A percentile compares a stretch with the other conserved stretches of the same genome.
Evolutionary conservation across 2,329 filamentous ascomycete species (phyloP).

Genomic region (Chaetomium olivaceum): DNA sequence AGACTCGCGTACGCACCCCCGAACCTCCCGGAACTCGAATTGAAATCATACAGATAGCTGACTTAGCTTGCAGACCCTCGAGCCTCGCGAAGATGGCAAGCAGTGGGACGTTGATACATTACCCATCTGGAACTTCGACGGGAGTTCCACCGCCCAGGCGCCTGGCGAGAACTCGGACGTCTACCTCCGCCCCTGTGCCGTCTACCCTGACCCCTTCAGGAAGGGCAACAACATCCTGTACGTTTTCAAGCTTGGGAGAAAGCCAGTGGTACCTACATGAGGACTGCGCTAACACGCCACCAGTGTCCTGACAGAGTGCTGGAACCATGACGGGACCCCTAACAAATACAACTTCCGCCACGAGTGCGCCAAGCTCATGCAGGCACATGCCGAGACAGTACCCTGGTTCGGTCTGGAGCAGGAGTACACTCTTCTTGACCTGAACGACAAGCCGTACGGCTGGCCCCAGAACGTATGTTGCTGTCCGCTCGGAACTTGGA

Average conservation of each 20-base stretch:
- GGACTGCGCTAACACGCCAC: slow-evolving; percentile 46
- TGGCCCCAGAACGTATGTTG: slow-evolving; percentile 65
- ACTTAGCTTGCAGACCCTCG: slow-evolving; percentile 48
- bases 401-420: slow-evolving; percentile 95
- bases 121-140: slow-evolving; percentile 47
- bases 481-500: not conserved
- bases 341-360: slow-evolving; percentile 99
- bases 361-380: slow-evolving; percentile 87
- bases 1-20: slow-evolving; percentile 78
- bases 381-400: slow-evolving; percentile 75
- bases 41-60: slow-evolving; percentile 9
- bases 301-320: slow-evolving; percentile 77
- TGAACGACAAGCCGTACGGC: slow-evolving; percentile 85
- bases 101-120: slow-evolving; percentile 24
- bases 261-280: not conserved
- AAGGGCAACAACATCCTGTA: slow-evolving; percentile 46
- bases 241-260: not conserved
- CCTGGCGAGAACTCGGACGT: slow-evolving; percentile 96
- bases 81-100: slow-evolving; percentile 22
- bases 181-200: slow-evolving; percentile 79
- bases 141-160: slow-evolving; percentile 89
- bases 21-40: slow-evolving; percentile 13
- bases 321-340: slow-evolving; percentile 76
- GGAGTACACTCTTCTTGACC: slow-evolving; percentile 92
- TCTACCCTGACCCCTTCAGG: slow-evolving; percentile 74